A percentile compares a stretch with the other conserved stretches of the same genome.
These are phyloP conservation scores for Alternaria sp. DNA, from an alignment of 2,329 filamentous ascomycete species.

Conservation along the genomic window DNA sequence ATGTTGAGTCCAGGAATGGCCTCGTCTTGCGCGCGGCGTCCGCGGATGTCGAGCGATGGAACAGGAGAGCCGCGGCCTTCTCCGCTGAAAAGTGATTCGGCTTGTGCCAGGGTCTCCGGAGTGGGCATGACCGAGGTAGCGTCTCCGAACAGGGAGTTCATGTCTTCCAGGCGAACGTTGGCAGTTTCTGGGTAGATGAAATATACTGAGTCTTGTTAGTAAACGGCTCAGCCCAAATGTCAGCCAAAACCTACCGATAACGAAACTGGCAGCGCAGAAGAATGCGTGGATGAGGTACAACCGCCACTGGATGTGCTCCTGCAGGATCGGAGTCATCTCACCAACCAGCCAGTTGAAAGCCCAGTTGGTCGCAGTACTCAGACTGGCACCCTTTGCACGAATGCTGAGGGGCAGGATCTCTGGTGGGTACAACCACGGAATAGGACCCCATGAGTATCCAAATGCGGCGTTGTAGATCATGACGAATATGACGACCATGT, in stretches of 20 bases:
- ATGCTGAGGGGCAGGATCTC: slow-evolving; percentile 98
- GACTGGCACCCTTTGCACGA: slow-evolving; percentile 92
- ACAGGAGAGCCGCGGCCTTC: slow-evolving; percentile 72
- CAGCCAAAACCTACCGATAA: slow-evolving; percentile 75
- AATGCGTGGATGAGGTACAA: slow-evolving; percentile 95
- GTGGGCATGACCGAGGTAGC: slow-evolving; percentile 84
- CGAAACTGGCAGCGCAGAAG: slow-evolving; percentile 93
- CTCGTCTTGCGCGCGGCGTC: slow-evolving; percentile 55
- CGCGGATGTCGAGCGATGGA: slow-evolving; percentile 75
- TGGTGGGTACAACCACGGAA: slow-evolving; percentile 98
- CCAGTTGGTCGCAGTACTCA: slow-evolving; percentile 97
- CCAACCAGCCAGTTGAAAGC: slow-evolving; percentile 98
- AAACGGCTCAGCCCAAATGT: slow-evolving; percentile 1
- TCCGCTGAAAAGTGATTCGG: slow-evolving; percentile 78
- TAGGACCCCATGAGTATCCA: slow-evolving; percentile 96
- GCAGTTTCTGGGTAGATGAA: slow-evolving; percentile 98
- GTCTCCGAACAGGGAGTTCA: slow-evolving; percentile 94
- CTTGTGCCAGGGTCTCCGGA: slow-evolving; percentile 77
- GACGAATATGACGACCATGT: slow-evolving; percentile 88
- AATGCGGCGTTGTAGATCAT: slow-evolving; percentile 99
- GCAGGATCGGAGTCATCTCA: slow-evolving; percentile 90
- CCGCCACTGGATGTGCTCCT: slow-evolving; percentile 91
- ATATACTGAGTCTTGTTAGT: slow-evolving; percentile 70
- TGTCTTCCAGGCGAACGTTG: slow-evolving; percentile 93
- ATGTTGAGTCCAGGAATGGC: slow-evolving; percentile 83